Conservation (phyloP, 306 rosid genomes). For the Lathyrus tuberosus region DNA sequence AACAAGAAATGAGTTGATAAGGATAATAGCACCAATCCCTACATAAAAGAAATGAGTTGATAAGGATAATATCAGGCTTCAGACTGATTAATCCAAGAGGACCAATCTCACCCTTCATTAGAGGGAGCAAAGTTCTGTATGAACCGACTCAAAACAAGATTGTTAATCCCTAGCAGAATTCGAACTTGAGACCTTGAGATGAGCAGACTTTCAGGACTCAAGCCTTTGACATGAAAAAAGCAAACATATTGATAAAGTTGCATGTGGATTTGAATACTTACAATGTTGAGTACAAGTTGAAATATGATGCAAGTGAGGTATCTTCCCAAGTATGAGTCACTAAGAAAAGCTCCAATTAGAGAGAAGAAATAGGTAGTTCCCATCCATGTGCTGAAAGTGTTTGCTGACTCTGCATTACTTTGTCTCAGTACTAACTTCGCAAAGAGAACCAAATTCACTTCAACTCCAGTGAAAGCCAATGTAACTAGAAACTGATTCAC, state of each 20-base stretch:
- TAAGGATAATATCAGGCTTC: too few species aligned
- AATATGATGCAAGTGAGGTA: constrained; percentile 61
- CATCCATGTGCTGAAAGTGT: constrained; percentile 68
- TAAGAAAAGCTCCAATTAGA: constrained; percentile 63
- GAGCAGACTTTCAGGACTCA: too few species aligned
- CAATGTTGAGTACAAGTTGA: constrained; percentile 51
- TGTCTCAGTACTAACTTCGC: constrained; percentile 63
- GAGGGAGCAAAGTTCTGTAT: too few species aligned
- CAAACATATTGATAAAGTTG: not conserved
- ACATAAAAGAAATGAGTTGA: constrained; percentile 32
- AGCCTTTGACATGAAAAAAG: too few species aligned
- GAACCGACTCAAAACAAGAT: too few species aligned
- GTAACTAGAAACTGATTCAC: constrained; percentile 64
- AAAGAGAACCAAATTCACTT: constrained; percentile 66
- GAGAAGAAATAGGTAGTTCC: constrained; percentile 65
- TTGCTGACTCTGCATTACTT: constrained; percentile 65
- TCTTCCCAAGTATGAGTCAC: constrained; percentile 71
- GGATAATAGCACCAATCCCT: constrained; percentile 58
- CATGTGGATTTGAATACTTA: constrained; percentile 39
- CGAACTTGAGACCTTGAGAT: too few species aligned
- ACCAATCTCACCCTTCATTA: not conserved
- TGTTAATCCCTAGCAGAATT: too few species aligned
- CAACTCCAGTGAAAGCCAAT: constrained; percentile 66
- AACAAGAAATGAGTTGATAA: constrained; percentile 52
- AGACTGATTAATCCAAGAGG: not conserved